Evolutionary conservation across 192 early-diverging fungal species (phyloP).

Genomic region (Entomortierella parvispora): DNA sequence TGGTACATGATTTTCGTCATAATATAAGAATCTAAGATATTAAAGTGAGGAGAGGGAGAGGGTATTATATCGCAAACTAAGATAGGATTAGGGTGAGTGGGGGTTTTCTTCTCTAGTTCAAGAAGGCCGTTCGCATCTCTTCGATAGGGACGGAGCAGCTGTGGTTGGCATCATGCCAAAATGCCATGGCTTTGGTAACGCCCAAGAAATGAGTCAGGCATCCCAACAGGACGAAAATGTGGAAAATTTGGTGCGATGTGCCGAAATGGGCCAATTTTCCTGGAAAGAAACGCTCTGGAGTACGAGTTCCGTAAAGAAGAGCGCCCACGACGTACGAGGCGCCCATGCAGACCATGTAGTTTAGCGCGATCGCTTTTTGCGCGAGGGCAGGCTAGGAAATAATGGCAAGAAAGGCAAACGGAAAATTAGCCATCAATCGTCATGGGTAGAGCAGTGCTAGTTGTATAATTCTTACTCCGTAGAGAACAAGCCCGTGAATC

Average conservation of each 20-base stretch:
- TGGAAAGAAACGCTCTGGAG: slow-evolving; percentile 90
- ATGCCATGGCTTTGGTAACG: slow-evolving; percentile 66
- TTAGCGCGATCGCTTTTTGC: slow-evolving; percentile 67
- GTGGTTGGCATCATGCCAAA: slow-evolving; percentile 61
- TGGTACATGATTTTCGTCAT: too few species aligned
- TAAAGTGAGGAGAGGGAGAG: neutral
- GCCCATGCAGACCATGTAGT: slow-evolving; percentile 78
- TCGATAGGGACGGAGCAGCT: slow-evolving; percentile 33
- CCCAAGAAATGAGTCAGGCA: slow-evolving; percentile 77
- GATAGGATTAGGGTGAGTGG: neutral
- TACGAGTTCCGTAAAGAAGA: slow-evolving; percentile 82
- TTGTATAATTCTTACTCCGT: slow-evolving; percentile 76
- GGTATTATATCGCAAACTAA: neutral
- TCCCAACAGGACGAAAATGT: slow-evolving; percentile 81
- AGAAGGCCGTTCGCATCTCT: slow-evolving; percentile 20
- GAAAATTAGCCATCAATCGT: neutral
- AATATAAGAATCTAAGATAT: too few species aligned
- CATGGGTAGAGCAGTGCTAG: neutral
- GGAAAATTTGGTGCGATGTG: slow-evolving; percentile 93
- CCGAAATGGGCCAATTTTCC: slow-evolving; percentile 84
- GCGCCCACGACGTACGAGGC: slow-evolving; percentile 84
- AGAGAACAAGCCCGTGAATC: slow-evolving; percentile 68
- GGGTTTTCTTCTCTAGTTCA: neutral
- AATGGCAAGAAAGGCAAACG: neutral
- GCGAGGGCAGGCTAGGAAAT: slow-evolving; percentile 36